A percentile compares a stretch with the other conserved stretches of the same genome.
Evolutionary conservation across 805 yeast genomes (phyloP).

Genomic region (Torulaspora quercuum): DNA sequence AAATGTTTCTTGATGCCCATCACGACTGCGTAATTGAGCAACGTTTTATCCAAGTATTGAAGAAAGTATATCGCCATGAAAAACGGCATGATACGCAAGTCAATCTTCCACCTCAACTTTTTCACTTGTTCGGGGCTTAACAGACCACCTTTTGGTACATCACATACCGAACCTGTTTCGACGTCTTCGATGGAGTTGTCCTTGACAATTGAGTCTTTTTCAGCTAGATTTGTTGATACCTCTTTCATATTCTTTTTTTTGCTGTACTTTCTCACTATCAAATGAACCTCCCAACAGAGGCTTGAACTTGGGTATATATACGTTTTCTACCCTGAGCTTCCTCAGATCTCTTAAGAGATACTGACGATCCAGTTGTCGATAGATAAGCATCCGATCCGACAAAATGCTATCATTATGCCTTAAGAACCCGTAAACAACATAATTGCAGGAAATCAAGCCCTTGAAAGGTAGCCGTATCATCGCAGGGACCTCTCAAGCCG

Average conservation of each 20-base stretch:
- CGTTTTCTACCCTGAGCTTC: too few species aligned
- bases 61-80: slow-evolving; percentile 8
- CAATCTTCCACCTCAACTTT: slow-evolving; percentile 10
- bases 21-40: slow-evolving; percentile 9
- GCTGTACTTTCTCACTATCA: background rate
- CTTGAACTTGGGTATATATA: background rate
- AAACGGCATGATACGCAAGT: slow-evolving; percentile 12
- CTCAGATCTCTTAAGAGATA: too few species aligned
- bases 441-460: too few species aligned
- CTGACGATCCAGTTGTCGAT: too few species aligned
- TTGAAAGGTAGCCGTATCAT: too few species aligned
- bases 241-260: too few species aligned
- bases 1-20: slow-evolving; percentile 38
- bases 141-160: background rate
- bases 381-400: too few species aligned
- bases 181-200: background rate
- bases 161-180: slow-evolving; percentile 2
- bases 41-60: slow-evolving; percentile 10
- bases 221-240: background rate
- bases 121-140: slow-evolving; percentile 2
- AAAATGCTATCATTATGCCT: too few species aligned
- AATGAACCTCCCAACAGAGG: background rate
- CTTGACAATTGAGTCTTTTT: background rate
- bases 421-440: too few species aligned
- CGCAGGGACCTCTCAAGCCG: too few species aligned